Conservation (phyloP, 495 filamentous ascomycete species). For the Hyphodiscus hymeniophilus region DNA sequence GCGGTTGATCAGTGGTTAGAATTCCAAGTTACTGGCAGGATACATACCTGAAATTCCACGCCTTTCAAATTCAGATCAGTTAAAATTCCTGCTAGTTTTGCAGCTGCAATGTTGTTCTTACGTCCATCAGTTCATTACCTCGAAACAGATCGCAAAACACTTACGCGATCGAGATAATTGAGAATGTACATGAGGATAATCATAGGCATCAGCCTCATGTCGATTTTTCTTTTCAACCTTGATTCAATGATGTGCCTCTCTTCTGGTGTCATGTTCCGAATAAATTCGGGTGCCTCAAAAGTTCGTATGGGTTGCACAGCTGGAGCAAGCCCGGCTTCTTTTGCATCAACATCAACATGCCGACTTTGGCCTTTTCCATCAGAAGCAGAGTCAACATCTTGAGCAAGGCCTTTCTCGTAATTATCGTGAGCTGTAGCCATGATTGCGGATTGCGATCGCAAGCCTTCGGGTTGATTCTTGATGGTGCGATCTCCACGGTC, state of each 20-base stretch:
- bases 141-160: slow-evolving; percentile 26
- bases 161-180: slow-evolving; percentile 69
- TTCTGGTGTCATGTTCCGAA: slow-evolving; percentile 39
- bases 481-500: no score
- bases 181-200: slow-evolving; percentile 69
- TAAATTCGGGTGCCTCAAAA: slow-evolving; percentile 40
- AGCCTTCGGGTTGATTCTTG: neutral
- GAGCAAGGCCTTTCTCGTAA: slow-evolving; percentile 10
- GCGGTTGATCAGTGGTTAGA: neutral
- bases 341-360: slow-evolving; percentile 11
- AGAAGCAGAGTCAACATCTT: slow-evolving; percentile 3
- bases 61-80: slow-evolving; percentile 36
- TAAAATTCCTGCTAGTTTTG: slow-evolving; percentile 39
- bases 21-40: neutral
- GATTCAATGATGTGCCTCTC: slow-evolving; percentile 40
- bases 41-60: slow-evolving; percentile 39
- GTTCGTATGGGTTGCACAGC: slow-evolving; percentile 9
- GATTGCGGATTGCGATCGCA: neutral
- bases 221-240: slow-evolving; percentile 54
- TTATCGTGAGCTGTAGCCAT: slow-evolving; percentile 9
- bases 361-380: slow-evolving; percentile 9
- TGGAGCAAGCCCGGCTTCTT: neutral
- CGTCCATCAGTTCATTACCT: neutral
- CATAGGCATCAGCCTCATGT: slow-evolving; percentile 53
- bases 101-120: slow-evolving; percentile 43